Percentiles rank a stretch among this genome's conserved stretches.
Evolutionary conservation across 108 stramenopile species (phyloP).

Genomic region (Cyclostephanos tholiformis): DNA sequence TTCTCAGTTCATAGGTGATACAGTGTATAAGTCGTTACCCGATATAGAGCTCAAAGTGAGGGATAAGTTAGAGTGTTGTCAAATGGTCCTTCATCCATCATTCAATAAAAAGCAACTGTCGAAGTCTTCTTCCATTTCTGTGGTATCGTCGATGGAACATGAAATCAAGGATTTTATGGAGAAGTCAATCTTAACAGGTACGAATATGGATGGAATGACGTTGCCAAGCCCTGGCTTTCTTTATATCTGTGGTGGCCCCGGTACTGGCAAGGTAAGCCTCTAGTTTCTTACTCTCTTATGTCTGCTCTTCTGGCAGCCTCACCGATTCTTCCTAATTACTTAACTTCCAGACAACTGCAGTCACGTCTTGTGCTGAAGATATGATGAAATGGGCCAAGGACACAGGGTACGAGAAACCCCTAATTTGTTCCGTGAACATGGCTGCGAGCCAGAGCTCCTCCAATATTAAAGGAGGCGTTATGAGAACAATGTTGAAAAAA

Average conservation of each 20-base stretch:
- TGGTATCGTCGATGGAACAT: slow-evolving; percentile 15
- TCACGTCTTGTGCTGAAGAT: slow-evolving; percentile 25
- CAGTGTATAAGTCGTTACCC: slow-evolving; percentile 10
- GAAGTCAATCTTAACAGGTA: slow-evolving; percentile 24
- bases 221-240: slow-evolving; percentile 40
- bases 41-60: slow-evolving; percentile 17
- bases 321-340: background rate
- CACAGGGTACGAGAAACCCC: slow-evolving; percentile 22
- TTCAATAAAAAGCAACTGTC: slow-evolving; percentile 25
- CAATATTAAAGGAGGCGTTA: slow-evolving; percentile 12
- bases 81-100: slow-evolving; percentile 35
- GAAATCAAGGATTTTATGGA: slow-evolving; percentile 37
- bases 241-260: slow-evolving; percentile 77
- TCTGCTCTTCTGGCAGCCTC: background rate
- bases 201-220: slow-evolving; percentile 10
- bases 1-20: slow-evolving; percentile 6
- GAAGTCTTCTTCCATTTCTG: slow-evolving; percentile 13
- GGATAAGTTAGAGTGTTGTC: slow-evolving; percentile 37
- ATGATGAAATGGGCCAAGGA: slow-evolving; percentile 32
- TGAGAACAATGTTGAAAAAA: slow-evolving; percentile 30
- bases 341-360: slow-evolving; percentile 38
- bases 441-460: slow-evolving; percentile 11
- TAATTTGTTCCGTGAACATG: slow-evolving; percentile 31
- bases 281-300: background rate
- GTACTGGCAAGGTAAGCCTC: slow-evolving; percentile 68